These are phyloP conservation scores for Abrus pulchellus DNA, from an alignment of 306 rosid genomes.

Conservation along the genomic window DNA sequence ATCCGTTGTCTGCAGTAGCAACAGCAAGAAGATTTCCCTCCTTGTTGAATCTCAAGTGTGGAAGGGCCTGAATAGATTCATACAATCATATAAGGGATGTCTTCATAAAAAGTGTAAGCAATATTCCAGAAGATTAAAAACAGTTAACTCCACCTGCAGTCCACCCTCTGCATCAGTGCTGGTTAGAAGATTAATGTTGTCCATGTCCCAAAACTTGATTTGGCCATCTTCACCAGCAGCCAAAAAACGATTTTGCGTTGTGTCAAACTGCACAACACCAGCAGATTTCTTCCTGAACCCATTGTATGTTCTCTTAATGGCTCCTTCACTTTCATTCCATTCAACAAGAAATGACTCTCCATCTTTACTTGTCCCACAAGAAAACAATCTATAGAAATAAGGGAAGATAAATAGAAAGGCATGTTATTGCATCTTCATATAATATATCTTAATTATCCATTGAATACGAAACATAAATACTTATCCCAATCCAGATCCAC, in stretches of 20 bases:
- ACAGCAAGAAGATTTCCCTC: conserved; percentile 93
- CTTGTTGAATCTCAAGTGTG: conserved; percentile 83
- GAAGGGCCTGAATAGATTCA: conserved; percentile 73
- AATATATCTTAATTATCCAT: conserved; percentile 21
- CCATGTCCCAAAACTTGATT: conserved; percentile 96
- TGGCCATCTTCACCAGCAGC: conserved; percentile 91
- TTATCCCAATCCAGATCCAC: conserved; percentile 20
- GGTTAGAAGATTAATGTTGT: conserved; percentile 56
- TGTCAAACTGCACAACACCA: conserved; percentile 86
- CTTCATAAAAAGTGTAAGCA: conserved; percentile 5
- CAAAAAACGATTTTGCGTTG: conserved; percentile 81
- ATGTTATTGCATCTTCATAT: conserved; percentile 17
- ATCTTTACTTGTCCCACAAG: conserved; percentile 94
- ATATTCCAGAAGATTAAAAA: conserved; percentile 38
- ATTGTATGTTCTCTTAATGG: conserved; percentile 74
- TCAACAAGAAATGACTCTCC: conserved; percentile 90
- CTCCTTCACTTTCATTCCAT: conserved; percentile 93
- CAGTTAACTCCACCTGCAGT: conserved; percentile 64
- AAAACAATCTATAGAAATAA: conserved; percentile 69
- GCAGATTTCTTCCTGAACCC: conserved; percentile 84
- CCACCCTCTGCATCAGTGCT: conserved; percentile 82
- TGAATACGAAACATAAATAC: background rate
- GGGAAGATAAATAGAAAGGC: conserved; percentile 10
- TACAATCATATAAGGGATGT: conserved; percentile 32
- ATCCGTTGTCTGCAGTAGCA: conserved; percentile 76